A percentile compares a stretch with the other conserved stretches of the same genome.
Evolutionary conservation across 148 eudicot genomes (phyloP).

Genomic region (Silene latifolia): DNA sequence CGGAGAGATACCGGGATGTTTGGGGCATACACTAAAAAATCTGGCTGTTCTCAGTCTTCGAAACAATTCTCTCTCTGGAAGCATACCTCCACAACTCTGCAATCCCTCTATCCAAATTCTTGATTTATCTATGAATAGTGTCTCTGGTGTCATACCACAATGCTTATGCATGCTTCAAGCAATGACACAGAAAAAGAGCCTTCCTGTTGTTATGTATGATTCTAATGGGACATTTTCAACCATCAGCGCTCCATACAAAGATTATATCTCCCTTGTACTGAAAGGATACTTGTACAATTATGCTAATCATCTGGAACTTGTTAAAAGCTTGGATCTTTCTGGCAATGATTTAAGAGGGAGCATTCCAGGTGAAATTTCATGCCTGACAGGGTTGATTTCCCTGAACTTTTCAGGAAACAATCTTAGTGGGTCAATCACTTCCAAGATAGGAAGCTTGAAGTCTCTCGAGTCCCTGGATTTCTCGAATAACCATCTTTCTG

Average conservation of each 20-base stretch:
- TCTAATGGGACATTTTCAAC: not conserved
- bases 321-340: conserved; percentile 23
- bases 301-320: conserved; percentile 18
- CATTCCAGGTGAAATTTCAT: conserved; percentile 20
- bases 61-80: conserved; percentile 19
- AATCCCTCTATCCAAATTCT: conserved; percentile 20
- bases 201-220: not conserved
- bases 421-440: conserved; percentile 20
- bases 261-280: conserved; percentile 16
- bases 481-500: conserved; percentile 25
- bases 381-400: conserved; percentile 21
- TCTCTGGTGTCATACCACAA: conserved; percentile 19
- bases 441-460: conserved; percentile 16
- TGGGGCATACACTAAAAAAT: not conserved
- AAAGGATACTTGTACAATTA: conserved; percentile 22
- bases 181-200: conserved; percentile 17
- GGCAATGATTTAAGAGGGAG: conserved; percentile 16
- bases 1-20: conserved; percentile 18
- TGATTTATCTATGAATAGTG: conserved; percentile 19
- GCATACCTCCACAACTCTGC: conserved; percentile 17
- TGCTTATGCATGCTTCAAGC: conserved; percentile 18
- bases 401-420: conserved; percentile 22
- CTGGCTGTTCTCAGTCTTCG: conserved; percentile 21
- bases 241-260: conserved; percentile 18
- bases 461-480: conserved; percentile 23